Evolutionary conservation across 192 early-diverging fungal species (phyloP).

Genomic region (Coemansia sp.): DNA sequence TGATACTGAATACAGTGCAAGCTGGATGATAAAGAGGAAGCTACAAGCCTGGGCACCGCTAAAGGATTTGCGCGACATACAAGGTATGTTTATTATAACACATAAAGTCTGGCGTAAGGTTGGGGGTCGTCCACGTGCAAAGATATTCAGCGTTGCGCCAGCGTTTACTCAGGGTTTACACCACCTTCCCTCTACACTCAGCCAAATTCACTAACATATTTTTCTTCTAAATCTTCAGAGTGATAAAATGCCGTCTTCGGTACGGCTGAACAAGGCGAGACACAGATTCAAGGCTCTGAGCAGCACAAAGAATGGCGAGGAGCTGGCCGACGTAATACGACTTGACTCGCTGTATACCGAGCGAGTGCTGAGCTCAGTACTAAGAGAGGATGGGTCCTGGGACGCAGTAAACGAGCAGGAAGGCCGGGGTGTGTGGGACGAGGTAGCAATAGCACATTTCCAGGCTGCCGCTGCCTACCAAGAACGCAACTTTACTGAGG

Average conservation of each 20-base stretch:
- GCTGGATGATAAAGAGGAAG: neutral
- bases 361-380: constrained; percentile 26
- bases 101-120: too few species aligned
- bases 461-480: constrained; percentile 22
- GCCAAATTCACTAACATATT: too few species aligned
- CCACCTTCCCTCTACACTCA: too few species aligned
- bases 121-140: too few species aligned
- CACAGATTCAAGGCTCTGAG: constrained; percentile 30
- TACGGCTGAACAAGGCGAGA: constrained; percentile 18
- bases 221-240: neutral
- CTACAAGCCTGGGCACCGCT: too few species aligned
- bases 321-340: constrained; percentile 23
- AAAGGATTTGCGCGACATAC: too few species aligned
- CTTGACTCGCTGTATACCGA: constrained; percentile 24
- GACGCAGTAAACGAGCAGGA: constrained; percentile 6
- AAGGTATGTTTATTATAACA: too few species aligned
- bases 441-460: constrained; percentile 31
- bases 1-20: neutral
- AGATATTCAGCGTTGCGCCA: too few species aligned
- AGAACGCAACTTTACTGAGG: constrained; percentile 18
- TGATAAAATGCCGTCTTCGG: constrained; percentile 17
- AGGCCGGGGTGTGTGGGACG: constrained; percentile 11
- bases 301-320: constrained; percentile 19
- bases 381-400: constrained; percentile 25
- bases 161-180: too few species aligned